Evolutionary conservation across 495 filamentous ascomycete genomes (phyloP).

Genomic region (Cairneyella variabilis): DNA sequence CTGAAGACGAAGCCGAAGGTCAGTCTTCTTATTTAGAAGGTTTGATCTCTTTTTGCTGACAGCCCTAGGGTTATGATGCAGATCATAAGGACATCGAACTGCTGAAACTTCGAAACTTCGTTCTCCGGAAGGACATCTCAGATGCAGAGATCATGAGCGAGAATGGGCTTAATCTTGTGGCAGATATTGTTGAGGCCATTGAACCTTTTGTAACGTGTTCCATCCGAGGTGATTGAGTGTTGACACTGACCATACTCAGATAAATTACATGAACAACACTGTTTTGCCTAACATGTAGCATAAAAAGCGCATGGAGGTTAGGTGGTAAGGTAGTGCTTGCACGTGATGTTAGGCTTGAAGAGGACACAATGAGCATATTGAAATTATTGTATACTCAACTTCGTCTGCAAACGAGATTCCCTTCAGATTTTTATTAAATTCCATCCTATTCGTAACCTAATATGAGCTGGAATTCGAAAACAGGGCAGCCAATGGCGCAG

Average conservation of each 20-base stretch:
- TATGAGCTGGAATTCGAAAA: too few relatives aligned
- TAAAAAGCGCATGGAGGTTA: background rate
- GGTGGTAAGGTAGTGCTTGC: background rate
- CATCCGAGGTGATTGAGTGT: conserved; percentile 1
- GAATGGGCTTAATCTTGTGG: conserved; percentile 51
- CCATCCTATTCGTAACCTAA: too few relatives aligned
- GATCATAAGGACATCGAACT: conserved; percentile 73
- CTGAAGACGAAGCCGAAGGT: conserved; percentile 87
- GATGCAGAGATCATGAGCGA: conserved; percentile 51
- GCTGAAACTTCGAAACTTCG: conserved; percentile 73
- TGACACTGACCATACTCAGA: conserved; percentile 2
- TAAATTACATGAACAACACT: conserved; percentile 18
- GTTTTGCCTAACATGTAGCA: conserved; percentile 24
- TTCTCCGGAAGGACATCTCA: conserved; percentile 53
- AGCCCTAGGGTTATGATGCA: conserved; percentile 60
- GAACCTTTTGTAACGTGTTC: conserved; percentile 57
- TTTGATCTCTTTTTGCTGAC: background rate
- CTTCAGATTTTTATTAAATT: too few relatives aligned
- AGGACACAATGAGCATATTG: too few relatives aligned
- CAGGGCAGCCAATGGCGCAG: too few relatives aligned
- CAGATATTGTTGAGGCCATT: conserved; percentile 52
- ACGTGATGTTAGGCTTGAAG: background rate
- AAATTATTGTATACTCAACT: too few relatives aligned
- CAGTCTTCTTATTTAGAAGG: too few relatives aligned
- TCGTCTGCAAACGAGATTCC: too few relatives aligned